Evolutionary conservation across 2,329 filamentous ascomycete species (phyloP), one percentile per base, ranked within the genome.

Genomic region (Aaosphaeria arxii): DNA sequence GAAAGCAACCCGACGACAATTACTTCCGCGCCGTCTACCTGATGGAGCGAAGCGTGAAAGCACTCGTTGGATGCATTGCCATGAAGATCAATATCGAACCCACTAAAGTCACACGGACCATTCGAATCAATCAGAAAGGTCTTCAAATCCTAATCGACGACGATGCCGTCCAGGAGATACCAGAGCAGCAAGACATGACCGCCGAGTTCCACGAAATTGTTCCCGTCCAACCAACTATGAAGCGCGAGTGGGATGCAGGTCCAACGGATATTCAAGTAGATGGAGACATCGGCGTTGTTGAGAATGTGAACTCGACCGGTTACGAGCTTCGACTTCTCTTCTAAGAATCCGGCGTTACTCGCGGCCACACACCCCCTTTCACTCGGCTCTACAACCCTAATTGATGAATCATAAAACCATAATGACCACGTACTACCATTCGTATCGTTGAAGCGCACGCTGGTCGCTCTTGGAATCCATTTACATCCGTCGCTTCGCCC

Each of bases 11-110:
- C 4, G 71, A 77, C 31, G 77, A 82, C 33, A 82, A 85, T 51
- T 86, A 96, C 71, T 86, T 96, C 72, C 85, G 88, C 52, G 92
- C 94, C 5, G 78, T 97, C 11, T 99, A 99, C 67, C 76, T 97
- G 9, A 83, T 82, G 64, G 82, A 90, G 58, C 84, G 91, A 35
- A 91, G 85, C 1, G 73, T 90, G 13, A 79, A 82, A 43, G 89
- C 95, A 51, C 81, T 99, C 44, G 83, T 87, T 52, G 77, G 77
- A 42, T 81, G 83, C 40, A 82, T 96, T 17, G 85, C 89, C 3
- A 73, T 79, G 47, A 97, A 97, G 71, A 94, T 88, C 77, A 82
- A 85, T 13, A 77, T 97, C 42, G 89, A 96, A 52, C 77, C 87
- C 1, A 79, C 80, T 2, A 83, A 81, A 51, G 82, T 96, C 6